Evolutionary conservation across 192 early-diverging fungal genomes (phyloP).

Genomic region (Entomortierella lignicola): DNA sequence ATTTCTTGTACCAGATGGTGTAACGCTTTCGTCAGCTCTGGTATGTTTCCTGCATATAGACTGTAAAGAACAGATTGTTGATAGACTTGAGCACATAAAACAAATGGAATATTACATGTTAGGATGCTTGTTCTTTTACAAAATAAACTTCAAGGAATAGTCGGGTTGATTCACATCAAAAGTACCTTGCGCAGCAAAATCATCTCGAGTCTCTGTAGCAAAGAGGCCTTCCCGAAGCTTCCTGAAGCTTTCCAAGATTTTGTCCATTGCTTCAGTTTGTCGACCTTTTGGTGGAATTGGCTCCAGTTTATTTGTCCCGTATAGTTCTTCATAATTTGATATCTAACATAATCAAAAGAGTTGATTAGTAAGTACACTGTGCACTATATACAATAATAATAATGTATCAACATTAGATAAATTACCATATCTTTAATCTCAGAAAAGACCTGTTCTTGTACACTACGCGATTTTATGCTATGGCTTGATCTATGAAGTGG

Average conservation of each 20-base stretch:
- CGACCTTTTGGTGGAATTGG: conserved; percentile 24
- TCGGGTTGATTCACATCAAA: neutral
- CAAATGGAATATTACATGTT: too few relatives aligned
- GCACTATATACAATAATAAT: too few relatives aligned
- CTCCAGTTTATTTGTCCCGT: conserved; percentile 23
- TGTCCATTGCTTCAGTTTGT: conserved; percentile 35
- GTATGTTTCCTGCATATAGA: conserved; percentile 44
- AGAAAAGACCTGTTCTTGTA: conserved; percentile 47
- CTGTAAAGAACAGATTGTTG: conserved; percentile 38
- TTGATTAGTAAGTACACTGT: neutral
- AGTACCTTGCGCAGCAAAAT: conserved; percentile 39
- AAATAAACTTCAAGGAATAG: neutral
- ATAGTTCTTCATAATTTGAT: conserved; percentile 17
- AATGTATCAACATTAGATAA: neutral
- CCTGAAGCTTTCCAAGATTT: conserved; percentile 38
- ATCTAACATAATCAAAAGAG: conserved; percentile 12
- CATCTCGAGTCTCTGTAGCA: conserved; percentile 28
- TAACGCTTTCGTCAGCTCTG: conserved; percentile 47
- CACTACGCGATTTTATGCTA: conserved; percentile 43
- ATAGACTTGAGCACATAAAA: conserved; percentile 27
- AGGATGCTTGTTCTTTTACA: too few relatives aligned
- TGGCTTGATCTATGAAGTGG: conserved; percentile 35
- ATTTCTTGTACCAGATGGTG: conserved; percentile 35
- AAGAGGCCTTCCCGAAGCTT: conserved; percentile 48
- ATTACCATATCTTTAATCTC: conserved; percentile 54